Evolutionary conservation across 2,329 filamentous ascomycete genomes (phyloP), one percentile per base, ranked within the genome.

Genomic region (Colletotrichum liaoningense): DNA sequence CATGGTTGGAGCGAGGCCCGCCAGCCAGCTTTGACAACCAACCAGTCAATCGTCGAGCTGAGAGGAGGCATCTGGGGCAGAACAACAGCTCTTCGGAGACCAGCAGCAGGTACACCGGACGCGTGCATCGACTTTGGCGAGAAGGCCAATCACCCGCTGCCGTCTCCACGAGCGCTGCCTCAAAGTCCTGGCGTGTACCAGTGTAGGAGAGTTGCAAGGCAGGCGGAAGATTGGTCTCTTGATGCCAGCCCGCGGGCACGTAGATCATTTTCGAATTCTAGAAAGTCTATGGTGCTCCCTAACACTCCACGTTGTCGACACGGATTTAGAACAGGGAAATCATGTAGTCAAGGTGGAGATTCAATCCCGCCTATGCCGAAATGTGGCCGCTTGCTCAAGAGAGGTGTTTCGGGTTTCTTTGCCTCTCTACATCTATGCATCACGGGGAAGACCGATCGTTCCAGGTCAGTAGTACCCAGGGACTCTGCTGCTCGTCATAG

Each of bases 121-220:
- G 67, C 67, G 26, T 73, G 70, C 70, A 73, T 73, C 22, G n/a
- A 14, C 49, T 73, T 70, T 73, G 70, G 67, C 70, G 67, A 73
- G 67, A 73, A 30, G 26, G 28, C 70, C 70, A 73, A 73, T 73
- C 70, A 65, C 42, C 24, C 26, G 46, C 33, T 33, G 24, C 49
- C 33, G 8, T 57, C 26, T 14, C 19, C 55, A 35, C 69, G 33
- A 14, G 46, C 56, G 46, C 58, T 70, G 60, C 67, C 60, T 66
- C 67, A 62, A 26, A 65, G 56, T 38, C 35, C 19, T 35, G 22
- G 46, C 65, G 46, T 56, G 60, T 65, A 42, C 28, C 49, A 35
- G 67, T 22, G 55, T 38, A 33, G 55, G 70, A 9, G 59, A 49
- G 67, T 70, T 54, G 59, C 56, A 66, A 65, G 67, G 49, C 67